phyloP scores from a whole-genome alignment of 2,329 filamentous ascomycete genomes.

The Aureobasidium zeae region DNA sequence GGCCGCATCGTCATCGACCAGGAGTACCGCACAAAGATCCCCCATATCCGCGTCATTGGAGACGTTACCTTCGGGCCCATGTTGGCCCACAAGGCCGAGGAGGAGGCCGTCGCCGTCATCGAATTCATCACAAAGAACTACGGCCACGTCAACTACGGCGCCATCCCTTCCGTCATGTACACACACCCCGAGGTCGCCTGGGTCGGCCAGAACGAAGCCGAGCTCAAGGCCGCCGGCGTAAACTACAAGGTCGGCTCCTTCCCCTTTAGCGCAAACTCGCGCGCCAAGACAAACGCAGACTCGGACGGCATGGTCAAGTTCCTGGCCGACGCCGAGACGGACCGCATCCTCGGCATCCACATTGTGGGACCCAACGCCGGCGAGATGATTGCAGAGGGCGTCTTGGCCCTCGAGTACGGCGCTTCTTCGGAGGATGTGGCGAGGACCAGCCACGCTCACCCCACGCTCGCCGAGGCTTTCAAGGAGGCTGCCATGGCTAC shows the following conservation, averaged over 20 bases:
- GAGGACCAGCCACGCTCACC: slow-evolving; percentile 92
- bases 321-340: slow-evolving; percentile 89
- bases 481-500: slow-evolving; percentile 99
- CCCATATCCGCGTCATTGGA: slow-evolving; percentile 93
- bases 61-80: slow-evolving; percentile 97
- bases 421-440: slow-evolving; percentile 91
- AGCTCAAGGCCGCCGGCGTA: slow-evolving; percentile 79
- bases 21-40: slow-evolving; percentile 95
- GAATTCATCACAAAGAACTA: slow-evolving; percentile 98
- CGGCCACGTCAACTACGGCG: slow-evolving; percentile 97
- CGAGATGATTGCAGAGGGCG: slow-evolving; percentile 98
- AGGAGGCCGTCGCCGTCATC: slow-evolving; percentile 87
- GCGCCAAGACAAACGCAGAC: slow-evolving; percentile 97
- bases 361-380: slow-evolving; percentile 93
- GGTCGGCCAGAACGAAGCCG: slow-evolving; percentile 96
- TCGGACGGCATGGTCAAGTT: slow-evolving; percentile 96
- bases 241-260: slow-evolving; percentile 91
- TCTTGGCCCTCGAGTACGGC: slow-evolving; percentile 90
- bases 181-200: slow-evolving; percentile 96
- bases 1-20: slow-evolving; percentile 95
- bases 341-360: slow-evolving; percentile 89
- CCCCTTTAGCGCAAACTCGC: slow-evolving; percentile 96
- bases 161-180: slow-evolving; percentile 99
- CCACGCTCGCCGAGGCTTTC: slow-evolving; percentile 92
- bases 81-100: slow-evolving; percentile 98